Conservation (phyloP, 257 asterid genomes). For the Ehretia macrophylla region DNA sequence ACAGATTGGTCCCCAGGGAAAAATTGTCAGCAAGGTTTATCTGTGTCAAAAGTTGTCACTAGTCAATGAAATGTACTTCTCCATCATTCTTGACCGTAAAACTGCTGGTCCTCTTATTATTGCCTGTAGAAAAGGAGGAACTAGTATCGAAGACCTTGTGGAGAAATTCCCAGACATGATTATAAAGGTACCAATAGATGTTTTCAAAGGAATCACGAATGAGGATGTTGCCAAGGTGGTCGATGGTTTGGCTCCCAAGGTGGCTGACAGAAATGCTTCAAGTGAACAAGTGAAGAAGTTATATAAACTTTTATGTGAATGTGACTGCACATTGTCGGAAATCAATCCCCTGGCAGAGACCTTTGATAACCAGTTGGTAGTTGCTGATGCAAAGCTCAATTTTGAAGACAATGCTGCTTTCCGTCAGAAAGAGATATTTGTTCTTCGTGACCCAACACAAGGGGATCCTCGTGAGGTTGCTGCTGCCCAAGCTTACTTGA, state of each 20-base stretch:
- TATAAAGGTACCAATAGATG: constrained; percentile 98
- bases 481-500: neutral
- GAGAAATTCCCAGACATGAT: too few relatives aligned
- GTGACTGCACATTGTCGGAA: constrained; percentile 92
- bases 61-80: too few relatives aligned
- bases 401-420: constrained; percentile 95
- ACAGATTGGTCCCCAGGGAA: constrained; percentile 94
- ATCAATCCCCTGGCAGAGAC: constrained; percentile 97
- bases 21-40: constrained; percentile 98
- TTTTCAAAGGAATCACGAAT: constrained; percentile 88
- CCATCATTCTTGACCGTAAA: constrained; percentile 91
- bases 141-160: too few relatives aligned
- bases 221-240: constrained; percentile 98
- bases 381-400: constrained; percentile 97
- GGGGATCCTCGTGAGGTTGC: constrained; percentile 97
- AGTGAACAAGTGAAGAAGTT: constrained; percentile 97
- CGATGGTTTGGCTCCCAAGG: constrained; percentile 87
- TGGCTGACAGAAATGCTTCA: constrained; percentile 78
- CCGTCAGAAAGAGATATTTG: constrained; percentile 79
- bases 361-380: constrained; percentile 77
- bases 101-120: constrained; percentile 94
- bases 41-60: constrained; percentile 84
- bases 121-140: constrained; percentile 94
- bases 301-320: constrained; percentile 84
- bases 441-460: constrained; percentile 88